Base-by-base conservation (phyloP, 768 basidiomycete species). In the Kwoniella europaea region DNA sequence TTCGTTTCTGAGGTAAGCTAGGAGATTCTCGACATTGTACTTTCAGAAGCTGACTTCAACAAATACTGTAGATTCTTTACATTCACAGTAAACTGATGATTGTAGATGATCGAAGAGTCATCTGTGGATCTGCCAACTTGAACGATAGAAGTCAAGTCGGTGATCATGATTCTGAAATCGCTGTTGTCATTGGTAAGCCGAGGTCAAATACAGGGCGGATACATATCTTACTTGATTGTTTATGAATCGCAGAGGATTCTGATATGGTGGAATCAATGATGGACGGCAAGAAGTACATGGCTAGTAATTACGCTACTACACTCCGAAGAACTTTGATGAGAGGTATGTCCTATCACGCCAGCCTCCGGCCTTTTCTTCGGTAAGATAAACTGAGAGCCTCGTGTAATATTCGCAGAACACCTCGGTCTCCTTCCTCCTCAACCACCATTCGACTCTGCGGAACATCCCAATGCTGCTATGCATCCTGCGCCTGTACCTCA, bases 131-230 rank as follows among this genome's bases (percentile, higher is more conserved):
- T 53, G 94, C 96, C 16, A 98, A 98, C 82, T 67, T 84, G 52
- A 83, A 82, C 58, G 82, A 83, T 63, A 69, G 82, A 54, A 76
- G 74, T 57, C 82, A 82, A 60, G 54, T 52, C 13, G 95, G 95
- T 27, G 91, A 96, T 74, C 93, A 93, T 43, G 94, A 96, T 83
- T 96, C 93, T 1, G 97, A 98, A 84, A 96, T 98, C 73, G 92
- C 92, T 7, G 84, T 97, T 9, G 89, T 98, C 20, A 90, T 97
- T 41, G 71, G 76, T 76, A 22, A 61, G 69, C 57, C 54, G 12
- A 12, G 22, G 13, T 12, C 20, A 6, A 27, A 43, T 53, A 22
- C 20, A 61, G 20, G 2, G 53, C 64, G 12, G 58, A 24, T 44
- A 4, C 15, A 7, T 24, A 53, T 24, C 16, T n/a, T 53, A 27